These are phyloP conservation scores for Cyphellophora attinorum DNA, from an alignment of 2,329 filamentous ascomycete genomes.

Conservation along the genomic window DNA sequence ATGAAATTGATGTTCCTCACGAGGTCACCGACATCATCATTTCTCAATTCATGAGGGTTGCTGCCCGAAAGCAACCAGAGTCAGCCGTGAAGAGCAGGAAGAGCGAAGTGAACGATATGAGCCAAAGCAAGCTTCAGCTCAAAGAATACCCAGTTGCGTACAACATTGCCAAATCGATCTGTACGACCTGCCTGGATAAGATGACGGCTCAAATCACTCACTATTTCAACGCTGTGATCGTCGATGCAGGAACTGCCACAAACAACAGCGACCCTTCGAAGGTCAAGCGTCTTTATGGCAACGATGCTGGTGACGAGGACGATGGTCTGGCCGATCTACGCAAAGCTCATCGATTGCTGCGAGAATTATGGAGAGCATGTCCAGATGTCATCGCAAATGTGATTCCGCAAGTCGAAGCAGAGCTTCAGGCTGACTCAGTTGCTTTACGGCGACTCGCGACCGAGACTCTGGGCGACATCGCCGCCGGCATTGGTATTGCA, in stretches of 20 bases:
- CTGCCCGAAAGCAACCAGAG: constrained; percentile 50
- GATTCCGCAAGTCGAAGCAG: constrained; percentile 84
- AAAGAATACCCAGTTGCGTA: constrained; percentile 89
- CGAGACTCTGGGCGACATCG: constrained; percentile 90
- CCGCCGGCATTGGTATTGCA: constrained; percentile 84
- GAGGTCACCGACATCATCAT: constrained; percentile 87
- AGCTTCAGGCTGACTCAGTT: constrained; percentile 81
- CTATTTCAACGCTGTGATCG: constrained; percentile 94
- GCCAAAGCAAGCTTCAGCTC: constrained; percentile 71
- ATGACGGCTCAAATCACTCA: constrained; percentile 92
- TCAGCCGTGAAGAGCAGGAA: constrained; percentile 48
- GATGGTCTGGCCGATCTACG: constrained; percentile 78
- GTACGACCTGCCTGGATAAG: constrained; percentile 79
- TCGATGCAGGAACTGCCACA: constrained; percentile 58
- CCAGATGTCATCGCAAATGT: constrained; percentile 86
- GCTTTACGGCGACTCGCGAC: constrained; percentile 80
- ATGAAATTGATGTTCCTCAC: constrained; percentile 72
- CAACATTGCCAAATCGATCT: constrained; percentile 91
- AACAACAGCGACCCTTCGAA: constrained; percentile 30
- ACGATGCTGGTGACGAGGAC: constrained; percentile 60
- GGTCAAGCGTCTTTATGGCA: constrained; percentile 41
- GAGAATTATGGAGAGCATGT: constrained; percentile 88
- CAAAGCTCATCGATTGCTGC: constrained; percentile 80
- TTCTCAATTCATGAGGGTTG: constrained; percentile 86
- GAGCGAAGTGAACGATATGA: constrained; percentile 53